Evolutionary conservation across 352 stramenopile genomes (phyloP).

Genomic region (Globisporangium takayamanum): DNA sequence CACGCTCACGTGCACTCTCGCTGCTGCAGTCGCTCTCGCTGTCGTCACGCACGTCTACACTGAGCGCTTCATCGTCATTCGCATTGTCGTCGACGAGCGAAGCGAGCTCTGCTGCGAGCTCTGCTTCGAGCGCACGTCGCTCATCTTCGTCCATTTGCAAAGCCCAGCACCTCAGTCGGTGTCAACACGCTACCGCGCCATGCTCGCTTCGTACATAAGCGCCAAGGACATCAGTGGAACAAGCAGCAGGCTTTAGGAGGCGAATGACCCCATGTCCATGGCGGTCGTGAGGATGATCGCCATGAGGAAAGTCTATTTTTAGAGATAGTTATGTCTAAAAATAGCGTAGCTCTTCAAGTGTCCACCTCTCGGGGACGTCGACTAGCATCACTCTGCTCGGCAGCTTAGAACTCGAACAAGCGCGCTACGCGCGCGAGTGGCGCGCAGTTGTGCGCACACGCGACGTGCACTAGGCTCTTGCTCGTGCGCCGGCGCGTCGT

Average conservation of each 20-base stretch:
- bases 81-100: constrained; percentile 12
- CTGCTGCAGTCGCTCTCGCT: neutral
- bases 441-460: constrained; percentile 10
- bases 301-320: too few relatives aligned
- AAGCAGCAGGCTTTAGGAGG: too few relatives aligned
- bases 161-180: too few relatives aligned
- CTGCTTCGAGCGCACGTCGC: constrained; percentile 32
- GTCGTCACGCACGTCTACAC: neutral
- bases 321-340: too few relatives aligned
- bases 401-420: constrained; percentile 7
- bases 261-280: too few relatives aligned
- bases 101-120: constrained; percentile 34
- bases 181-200: too few relatives aligned
- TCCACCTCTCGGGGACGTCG: neutral
- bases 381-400: too few relatives aligned
- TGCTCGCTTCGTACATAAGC: too few relatives aligned
- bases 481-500: constrained; percentile 1
- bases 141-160: constrained; percentile 32
- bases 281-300: too few relatives aligned
- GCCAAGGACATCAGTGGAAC: too few relatives aligned
- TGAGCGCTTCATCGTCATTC: too few relatives aligned
- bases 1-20: neutral
- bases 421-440: constrained; percentile 1
- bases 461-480: constrained; percentile 4
- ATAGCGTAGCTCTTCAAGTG: too few relatives aligned